These are phyloP conservation scores for Helicosporidium sp. DNA, from an alignment of 139 green algal genomes.

Conservation along the genomic window DNA sequence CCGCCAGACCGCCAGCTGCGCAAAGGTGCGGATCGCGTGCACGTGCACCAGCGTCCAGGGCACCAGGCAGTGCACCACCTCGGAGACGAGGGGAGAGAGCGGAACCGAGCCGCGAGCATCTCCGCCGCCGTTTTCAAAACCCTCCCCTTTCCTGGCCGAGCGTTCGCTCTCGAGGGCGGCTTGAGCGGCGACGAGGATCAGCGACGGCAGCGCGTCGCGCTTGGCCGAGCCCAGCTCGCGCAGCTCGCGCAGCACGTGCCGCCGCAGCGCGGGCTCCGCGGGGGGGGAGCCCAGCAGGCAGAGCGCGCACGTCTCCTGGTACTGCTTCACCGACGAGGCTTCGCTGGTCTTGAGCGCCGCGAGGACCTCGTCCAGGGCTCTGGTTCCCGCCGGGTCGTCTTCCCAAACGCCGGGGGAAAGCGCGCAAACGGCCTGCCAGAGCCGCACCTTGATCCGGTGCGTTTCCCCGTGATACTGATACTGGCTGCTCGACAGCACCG, in stretches of 20 bases:
- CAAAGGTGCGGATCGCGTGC: constrained; percentile 32
- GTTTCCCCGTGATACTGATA: constrained; percentile 13
- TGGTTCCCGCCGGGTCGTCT: not conserved
- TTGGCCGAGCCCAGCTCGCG: constrained; percentile 14
- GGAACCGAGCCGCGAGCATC: no score
- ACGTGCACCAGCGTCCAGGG: constrained; percentile 50
- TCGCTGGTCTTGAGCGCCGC: constrained; percentile 14
- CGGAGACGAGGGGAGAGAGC: not conserved
- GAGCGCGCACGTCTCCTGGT: constrained; percentile 37
- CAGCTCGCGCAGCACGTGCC: constrained; percentile 30
- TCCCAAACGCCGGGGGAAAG: constrained; percentile 18
- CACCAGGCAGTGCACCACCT: constrained; percentile 13
- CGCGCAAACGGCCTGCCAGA: constrained; percentile 40
- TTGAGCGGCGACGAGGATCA: constrained; percentile 24
- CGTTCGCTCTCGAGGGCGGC: not conserved
- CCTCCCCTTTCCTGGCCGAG: no score
- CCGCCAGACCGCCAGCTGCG: constrained; percentile 16
- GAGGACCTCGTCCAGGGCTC: constrained; percentile 13
- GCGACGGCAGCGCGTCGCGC: constrained; percentile 20
- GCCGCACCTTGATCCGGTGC: constrained; percentile 43
- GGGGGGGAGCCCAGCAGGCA: constrained; percentile 10
- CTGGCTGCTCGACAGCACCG: constrained; percentile 10
- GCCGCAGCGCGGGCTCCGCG: constrained; percentile 7
- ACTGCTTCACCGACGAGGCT: constrained; percentile 44
- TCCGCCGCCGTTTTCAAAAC: no score